Base-by-base conservation (phyloP, 345 rosid genomes). In the Pugionium cornutum region DNA sequence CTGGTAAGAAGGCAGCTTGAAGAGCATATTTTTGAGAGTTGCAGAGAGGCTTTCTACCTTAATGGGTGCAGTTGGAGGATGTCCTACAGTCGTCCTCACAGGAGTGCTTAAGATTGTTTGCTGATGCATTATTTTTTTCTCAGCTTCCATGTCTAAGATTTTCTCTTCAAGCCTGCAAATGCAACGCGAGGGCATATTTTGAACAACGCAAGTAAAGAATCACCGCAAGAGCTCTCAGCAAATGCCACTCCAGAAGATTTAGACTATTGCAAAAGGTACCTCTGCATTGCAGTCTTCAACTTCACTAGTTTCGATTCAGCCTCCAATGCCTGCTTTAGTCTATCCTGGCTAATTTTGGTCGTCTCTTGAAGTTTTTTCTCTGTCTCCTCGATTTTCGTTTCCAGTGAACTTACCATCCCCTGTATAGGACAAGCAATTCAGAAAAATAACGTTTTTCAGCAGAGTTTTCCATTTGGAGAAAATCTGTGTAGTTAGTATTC, bases 271-370 rank as follows among this genome's bases (percentile, higher is more conserved):
- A 67, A 47, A 32, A 51, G 59, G 51, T 54, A 95, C 99, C 86
- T 91, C 46, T 95, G 89, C 97, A 95, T 89, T 62, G 85, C 86
- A 69, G 86, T 89, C 88, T 84, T 91, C 82, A 95, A 75, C 72
- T 80, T 84, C 69, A 85, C 82, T 57, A 91, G 51, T 78, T 84
- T 95, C 40, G 96, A 82, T 68, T 91, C 97, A 28, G 97, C 95
- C 5, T 87, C 97, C 80, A 80, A 41, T 75, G 97, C 92, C 83
- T 91, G 99, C 78, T 87, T 89, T 70, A 91, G 68, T 74, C 99
- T 84, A 77, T 95, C 96, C 76, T 91, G 91, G 66, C 99, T 89
- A 44, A 87, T 75, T 72, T 71, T 89, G 78, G 76, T 95, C 0
- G 96, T 89, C 83, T 89, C 97, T 72, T 82, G 89, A 67, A 85